phyloP scores from a whole-genome alignment of 805 yeast genomes.

The Henningerozyma blattae region DNA sequence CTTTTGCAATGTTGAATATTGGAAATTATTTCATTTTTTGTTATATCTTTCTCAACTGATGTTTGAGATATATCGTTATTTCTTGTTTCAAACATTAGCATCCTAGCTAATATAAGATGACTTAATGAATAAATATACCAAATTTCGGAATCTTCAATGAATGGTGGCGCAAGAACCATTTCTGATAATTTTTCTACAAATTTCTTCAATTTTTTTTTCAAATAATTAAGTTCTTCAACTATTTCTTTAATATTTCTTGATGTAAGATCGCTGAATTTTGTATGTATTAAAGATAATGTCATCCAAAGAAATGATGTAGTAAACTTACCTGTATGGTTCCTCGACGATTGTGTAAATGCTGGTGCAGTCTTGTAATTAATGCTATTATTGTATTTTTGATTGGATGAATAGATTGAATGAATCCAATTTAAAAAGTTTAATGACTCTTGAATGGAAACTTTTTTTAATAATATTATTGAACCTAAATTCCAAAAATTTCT shows the following conservation, averaged over 20 bases:
- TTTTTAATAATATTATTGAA: constrained; percentile 34
- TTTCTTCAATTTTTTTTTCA: constrained; percentile 3
- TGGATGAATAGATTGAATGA: constrained; percentile 16
- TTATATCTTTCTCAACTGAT: constrained; percentile 12
- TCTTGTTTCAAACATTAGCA: constrained; percentile 8
- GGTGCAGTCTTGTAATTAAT: constrained; percentile 17
- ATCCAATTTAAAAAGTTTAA: constrained; percentile 20
- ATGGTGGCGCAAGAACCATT: constrained; percentile 21
- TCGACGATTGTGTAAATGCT: constrained; percentile 20
- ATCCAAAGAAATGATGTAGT: constrained; percentile 21
- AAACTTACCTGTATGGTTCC: constrained; percentile 18
- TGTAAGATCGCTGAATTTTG: constrained; percentile 6
- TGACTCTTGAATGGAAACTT: constrained; percentile 5
- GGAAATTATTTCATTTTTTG: constrained; percentile 13
- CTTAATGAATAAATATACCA: constrained; percentile 21
- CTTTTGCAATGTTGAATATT: constrained; percentile 13
- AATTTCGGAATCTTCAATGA: constrained; percentile 22
- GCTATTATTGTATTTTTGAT: constrained; percentile 12
- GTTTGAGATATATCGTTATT: neutral
- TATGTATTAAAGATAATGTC: constrained; percentile 8
- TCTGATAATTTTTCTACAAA: constrained; percentile 19
- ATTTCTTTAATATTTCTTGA: constrained; percentile 1
- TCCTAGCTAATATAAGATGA: constrained; percentile 18
- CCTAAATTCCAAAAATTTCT: constrained; percentile 55
- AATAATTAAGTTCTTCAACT: constrained; percentile 1